Evolutionary conservation across 768 basidiomycete genomes (phyloP).

Genomic region (Lentinula sp.): DNA sequence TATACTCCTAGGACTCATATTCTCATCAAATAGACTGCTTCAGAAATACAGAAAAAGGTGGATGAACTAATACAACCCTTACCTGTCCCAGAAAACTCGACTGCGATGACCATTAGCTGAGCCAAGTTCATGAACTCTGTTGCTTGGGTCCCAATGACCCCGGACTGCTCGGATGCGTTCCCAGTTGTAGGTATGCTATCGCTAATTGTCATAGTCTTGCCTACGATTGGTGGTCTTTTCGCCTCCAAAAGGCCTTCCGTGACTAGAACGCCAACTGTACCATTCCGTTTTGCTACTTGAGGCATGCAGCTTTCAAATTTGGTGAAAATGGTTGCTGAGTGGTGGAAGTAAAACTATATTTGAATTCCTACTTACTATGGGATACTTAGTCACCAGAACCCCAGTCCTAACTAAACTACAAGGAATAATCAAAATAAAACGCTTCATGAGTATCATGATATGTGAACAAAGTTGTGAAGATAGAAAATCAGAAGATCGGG

Average conservation of each 20-base stretch:
- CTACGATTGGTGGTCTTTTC: no score
- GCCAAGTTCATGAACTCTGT: not conserved
- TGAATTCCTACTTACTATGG: not conserved
- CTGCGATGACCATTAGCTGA: not conserved
- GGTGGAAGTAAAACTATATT: no score
- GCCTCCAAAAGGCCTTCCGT: no score
- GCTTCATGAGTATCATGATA: not conserved
- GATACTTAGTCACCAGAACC: not conserved
- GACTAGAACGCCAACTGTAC: no score
- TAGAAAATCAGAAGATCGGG: not conserved
- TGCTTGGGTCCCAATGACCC: no score
- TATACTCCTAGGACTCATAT: constrained; percentile 6
- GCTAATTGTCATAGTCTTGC: no score
- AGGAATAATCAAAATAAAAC: constrained; percentile 1
- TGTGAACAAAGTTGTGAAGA: not conserved
- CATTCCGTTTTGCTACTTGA: no score
- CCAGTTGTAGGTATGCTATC: no score
- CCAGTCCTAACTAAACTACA: constrained; percentile 4
- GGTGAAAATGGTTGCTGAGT: no score
- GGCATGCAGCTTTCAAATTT: no score
- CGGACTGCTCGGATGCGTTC: no score
- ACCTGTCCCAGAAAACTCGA: constrained; percentile 13
- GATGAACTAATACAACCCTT: constrained; percentile 55
- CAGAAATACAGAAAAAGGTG: constrained; percentile 72
- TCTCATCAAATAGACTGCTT: constrained; percentile 43